These are phyloP conservation scores for Colletotrichum graminicola DNA, from an alignment of 2,329 filamentous ascomycete species.

Conservation along the genomic window DNA sequence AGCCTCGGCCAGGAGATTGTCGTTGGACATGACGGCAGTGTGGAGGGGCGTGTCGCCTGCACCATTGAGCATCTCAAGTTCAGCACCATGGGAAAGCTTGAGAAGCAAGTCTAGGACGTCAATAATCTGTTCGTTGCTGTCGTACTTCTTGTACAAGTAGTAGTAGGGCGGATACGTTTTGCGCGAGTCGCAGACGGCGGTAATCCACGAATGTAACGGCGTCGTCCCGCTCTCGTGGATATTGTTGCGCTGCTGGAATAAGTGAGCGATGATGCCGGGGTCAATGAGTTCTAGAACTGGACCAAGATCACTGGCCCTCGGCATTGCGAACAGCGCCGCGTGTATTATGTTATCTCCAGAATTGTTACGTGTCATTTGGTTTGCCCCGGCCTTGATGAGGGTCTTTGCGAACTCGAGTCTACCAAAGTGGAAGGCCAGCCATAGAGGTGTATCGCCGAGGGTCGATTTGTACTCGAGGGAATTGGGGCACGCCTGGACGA, in stretches of 20 bases:
- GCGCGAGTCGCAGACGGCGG: conserved; percentile 18
- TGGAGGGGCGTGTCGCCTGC: conserved; percentile 76
- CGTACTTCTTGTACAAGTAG: conserved; percentile 43
- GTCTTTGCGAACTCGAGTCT: conserved; percentile 67
- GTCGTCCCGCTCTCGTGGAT: conserved; percentile 67
- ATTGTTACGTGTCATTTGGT: conserved; percentile 74
- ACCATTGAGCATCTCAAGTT: conserved; percentile 71
- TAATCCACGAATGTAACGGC: conserved; percentile 73
- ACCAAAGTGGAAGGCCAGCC: conserved; percentile 72
- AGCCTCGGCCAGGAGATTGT: conserved; percentile 53
- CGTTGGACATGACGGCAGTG: conserved; percentile 59
- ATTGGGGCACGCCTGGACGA: conserved; percentile 72
- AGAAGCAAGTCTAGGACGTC: conserved; percentile 64
- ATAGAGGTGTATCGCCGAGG: conserved; percentile 74
- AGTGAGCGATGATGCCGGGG: conserved; percentile 63
- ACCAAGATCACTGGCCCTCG: conserved; percentile 53
- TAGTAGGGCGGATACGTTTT: conserved; percentile 1
- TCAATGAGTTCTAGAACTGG: conserved; percentile 70
- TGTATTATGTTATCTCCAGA: conserved; percentile 78
- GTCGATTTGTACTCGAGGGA: conserved; percentile 72
- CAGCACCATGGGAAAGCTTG: conserved; percentile 66
- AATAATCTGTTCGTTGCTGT: conserved; percentile 49
- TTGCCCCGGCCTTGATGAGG: conserved; percentile 76
- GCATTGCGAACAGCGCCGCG: conserved; percentile 56
- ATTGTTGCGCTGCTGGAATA: conserved; percentile 71